phyloP scores from a whole-genome alignment of 257 asterid species.

The Dorcoceras hygrometricum region DNA sequence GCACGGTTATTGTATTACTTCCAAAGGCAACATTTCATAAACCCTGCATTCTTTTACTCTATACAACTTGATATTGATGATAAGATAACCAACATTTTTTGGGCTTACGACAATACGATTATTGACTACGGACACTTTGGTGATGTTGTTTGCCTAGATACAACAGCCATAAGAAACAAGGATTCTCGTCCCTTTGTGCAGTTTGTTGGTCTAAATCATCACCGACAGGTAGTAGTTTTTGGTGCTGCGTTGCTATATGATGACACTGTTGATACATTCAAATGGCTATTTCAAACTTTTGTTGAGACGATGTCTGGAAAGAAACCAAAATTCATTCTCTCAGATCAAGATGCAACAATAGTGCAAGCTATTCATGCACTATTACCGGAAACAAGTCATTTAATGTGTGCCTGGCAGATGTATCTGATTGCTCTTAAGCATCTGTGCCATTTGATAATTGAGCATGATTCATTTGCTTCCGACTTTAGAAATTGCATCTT shows the following conservation, averaged over 20 bases:
- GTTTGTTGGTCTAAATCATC: slow-evolving; percentile 55
- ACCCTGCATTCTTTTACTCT: slow-evolving; percentile 50
- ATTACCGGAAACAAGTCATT: slow-evolving; percentile 54
- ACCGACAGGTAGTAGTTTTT: slow-evolving; percentile 44
- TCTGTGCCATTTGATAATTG: slow-evolving; percentile 43
- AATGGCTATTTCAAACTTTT: slow-evolving; percentile 57
- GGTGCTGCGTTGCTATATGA: slow-evolving; percentile 62
- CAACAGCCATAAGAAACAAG: slow-evolving; percentile 37
- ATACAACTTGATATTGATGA: slow-evolving; percentile 52
- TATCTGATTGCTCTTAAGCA: slow-evolving; percentile 52
- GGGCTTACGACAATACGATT: slow-evolving; percentile 60
- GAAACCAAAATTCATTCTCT: slow-evolving; percentile 52
- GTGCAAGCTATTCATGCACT: slow-evolving; percentile 61
- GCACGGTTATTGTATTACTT: slow-evolving; percentile 47
- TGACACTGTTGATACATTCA: slow-evolving; percentile 49
- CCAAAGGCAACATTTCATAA: slow-evolving; percentile 53
- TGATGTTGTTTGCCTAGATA: slow-evolving; percentile 59
- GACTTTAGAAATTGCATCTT: slow-evolving; percentile 50
- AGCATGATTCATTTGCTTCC: slow-evolving; percentile 34
- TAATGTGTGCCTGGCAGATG: slow-evolving; percentile 57
- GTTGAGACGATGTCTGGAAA: slow-evolving; percentile 46
- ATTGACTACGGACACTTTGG: slow-evolving; percentile 53
- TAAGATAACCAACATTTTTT: slow-evolving; percentile 59
- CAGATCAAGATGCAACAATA: slow-evolving; percentile 57
- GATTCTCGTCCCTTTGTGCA: slow-evolving; percentile 48